Evolutionary conservation across 2,329 filamentous ascomycete genomes (phyloP).

Genomic region (Pseudogymnoascus sp.): DNA sequence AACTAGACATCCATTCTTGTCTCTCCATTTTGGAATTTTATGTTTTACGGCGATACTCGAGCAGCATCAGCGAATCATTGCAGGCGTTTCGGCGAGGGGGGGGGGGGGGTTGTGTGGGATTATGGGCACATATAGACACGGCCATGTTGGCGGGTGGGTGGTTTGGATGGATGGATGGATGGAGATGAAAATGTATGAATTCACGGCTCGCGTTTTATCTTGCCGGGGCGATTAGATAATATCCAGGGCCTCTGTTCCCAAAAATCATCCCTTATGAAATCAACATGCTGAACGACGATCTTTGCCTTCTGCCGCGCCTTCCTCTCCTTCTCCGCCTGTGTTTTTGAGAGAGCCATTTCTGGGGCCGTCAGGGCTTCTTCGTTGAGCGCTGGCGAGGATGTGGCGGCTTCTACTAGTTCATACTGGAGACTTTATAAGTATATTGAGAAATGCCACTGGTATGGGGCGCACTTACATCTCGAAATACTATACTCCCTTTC

Average conservation of each 20-base stretch:
- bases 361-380: slow-evolving; percentile 39
- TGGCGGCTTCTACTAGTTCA: slow-evolving; percentile 54
- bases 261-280: slow-evolving; percentile 93
- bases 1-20: slow-evolving; percentile 9
- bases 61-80: slow-evolving; percentile 7
- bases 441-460: background rate
- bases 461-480: slow-evolving; percentile 41
- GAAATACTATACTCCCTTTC: slow-evolving; percentile 85
- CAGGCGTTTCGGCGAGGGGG: slow-evolving; percentile 3
- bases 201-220: slow-evolving; percentile 49
- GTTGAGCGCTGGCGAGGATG: slow-evolving; percentile 9
- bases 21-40: background rate
- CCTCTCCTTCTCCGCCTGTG: slow-evolving; percentile 73
- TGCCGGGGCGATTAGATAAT: slow-evolving; percentile 64
- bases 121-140: background rate
- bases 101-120: background rate
- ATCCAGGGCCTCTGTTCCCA: slow-evolving; percentile 86
- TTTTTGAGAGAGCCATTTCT: slow-evolving; percentile 56
- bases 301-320: slow-evolving; percentile 74
- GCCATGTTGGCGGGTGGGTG: background rate
- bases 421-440: slow-evolving; percentile 41
- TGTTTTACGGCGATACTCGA: background rate
- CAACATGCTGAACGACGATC: slow-evolving; percentile 75
- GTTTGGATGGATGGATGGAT: background rate
- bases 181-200: background rate